These are phyloP conservation scores for Tolypocladium tropicale DNA, from an alignment of 2,329 filamentous ascomycete species.

Conservation along the genomic window DNA sequence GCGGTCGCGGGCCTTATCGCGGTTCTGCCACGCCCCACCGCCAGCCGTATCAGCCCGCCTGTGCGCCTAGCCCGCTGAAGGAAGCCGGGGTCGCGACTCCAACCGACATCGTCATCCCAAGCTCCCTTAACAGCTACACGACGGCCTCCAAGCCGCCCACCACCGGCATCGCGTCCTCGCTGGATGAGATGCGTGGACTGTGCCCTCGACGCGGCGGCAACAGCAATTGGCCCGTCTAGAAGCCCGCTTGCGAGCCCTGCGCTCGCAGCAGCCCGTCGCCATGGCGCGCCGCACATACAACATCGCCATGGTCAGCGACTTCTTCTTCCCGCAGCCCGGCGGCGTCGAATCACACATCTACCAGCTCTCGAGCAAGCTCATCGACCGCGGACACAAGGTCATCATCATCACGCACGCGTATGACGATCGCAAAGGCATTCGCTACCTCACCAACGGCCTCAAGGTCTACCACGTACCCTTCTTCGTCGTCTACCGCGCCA, in stretches of 20 bases:
- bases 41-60: conserved; percentile 17
- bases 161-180: not conserved
- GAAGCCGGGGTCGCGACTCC: not conserved
- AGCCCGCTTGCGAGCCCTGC: conserved; percentile 2
- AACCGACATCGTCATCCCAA: not conserved
- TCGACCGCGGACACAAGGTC: conserved; percentile 95
- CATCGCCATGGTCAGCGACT: conserved; percentile 93
- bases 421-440: conserved; percentile 78
- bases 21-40: conserved; percentile 26
- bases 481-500: conserved; percentile 85
- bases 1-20: conserved; percentile 19
- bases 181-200: not conserved
- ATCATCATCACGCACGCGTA: conserved; percentile 96
- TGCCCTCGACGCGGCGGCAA: not conserved
- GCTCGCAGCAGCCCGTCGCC: conserved; percentile 14
- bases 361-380: conserved; percentile 89
- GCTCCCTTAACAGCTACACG: not conserved
- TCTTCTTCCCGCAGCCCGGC: conserved; percentile 96
- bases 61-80: not conserved
- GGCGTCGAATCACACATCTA: conserved; percentile 98
- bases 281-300: conserved; percentile 52
- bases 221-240: not conserved
- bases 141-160: not conserved
- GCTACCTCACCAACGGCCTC: conserved; percentile 92
- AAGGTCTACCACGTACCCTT: conserved; percentile 99